phyloP scores from a whole-genome alignment of 768 basidiomycete species.

The Rhodotorula kratochvilovae region DNA sequence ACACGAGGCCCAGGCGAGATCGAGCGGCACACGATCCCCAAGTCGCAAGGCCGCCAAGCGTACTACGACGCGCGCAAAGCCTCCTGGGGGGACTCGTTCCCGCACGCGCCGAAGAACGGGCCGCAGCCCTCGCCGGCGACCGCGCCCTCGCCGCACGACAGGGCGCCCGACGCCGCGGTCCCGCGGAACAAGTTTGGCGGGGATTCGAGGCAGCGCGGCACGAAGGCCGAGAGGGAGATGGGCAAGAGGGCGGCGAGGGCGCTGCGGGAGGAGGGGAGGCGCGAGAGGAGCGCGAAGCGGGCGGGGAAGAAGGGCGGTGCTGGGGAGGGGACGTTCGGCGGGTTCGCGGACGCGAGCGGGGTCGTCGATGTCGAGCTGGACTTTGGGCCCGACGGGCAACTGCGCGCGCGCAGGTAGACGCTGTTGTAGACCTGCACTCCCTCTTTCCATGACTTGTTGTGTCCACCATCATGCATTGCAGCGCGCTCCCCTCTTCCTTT shows the following conservation, averaged over 20 bases:
- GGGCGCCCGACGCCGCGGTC: background rate
- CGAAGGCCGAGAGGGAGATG: slow-evolving; percentile 28
- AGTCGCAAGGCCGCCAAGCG: slow-evolving; percentile 88
- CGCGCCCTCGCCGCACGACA: background rate
- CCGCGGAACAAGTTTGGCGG: slow-evolving; percentile 33
- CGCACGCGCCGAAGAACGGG: slow-evolving; percentile 66
- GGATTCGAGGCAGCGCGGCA: slow-evolving; percentile 19
- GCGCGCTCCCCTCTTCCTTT: background rate
- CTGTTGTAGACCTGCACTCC: background rate
- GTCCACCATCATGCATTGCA: background rate
- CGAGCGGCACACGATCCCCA: slow-evolving; percentile 84
- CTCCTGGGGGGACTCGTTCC: slow-evolving; percentile 90
- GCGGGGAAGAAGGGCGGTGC: background rate
- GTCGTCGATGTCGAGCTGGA: slow-evolving; percentile 23
- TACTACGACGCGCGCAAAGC: slow-evolving; percentile 94
- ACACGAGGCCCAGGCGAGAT: slow-evolving; percentile 65
- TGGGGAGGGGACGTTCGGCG: background rate
- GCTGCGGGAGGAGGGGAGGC: slow-evolving; percentile 10
- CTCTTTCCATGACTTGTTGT: slow-evolving; percentile 5
- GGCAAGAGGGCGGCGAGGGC: slow-evolving; percentile 25
- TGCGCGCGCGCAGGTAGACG: slow-evolving; percentile 2
- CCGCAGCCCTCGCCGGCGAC: slow-evolving; percentile 26
- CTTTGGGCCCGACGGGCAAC: slow-evolving; percentile 22
- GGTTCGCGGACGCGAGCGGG: background rate
- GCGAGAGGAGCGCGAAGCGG: slow-evolving; percentile 12